phyloP scores from a whole-genome alignment of 108 stramenopile genomes.

The Fistulifera pelliculosa region DNA sequence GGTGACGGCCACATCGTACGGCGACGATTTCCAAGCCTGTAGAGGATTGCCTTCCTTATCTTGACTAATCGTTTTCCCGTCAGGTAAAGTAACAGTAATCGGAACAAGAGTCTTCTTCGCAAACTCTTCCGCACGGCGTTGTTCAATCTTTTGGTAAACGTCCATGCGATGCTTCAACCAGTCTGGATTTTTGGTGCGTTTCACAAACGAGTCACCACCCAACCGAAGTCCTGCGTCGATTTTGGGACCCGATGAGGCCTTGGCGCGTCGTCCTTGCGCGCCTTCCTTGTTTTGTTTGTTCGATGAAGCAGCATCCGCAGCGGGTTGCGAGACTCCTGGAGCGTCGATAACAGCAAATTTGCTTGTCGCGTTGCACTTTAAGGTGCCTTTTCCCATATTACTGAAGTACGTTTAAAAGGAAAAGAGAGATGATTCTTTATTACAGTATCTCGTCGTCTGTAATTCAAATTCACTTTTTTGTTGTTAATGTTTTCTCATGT shows the following conservation, averaged over 20 bases:
- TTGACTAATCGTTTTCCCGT: conserved; percentile 68
- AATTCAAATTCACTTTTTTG: too few species aligned
- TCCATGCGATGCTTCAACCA: conserved; percentile 59
- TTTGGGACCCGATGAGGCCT: conserved; percentile 61
- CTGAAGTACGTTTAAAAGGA: too few species aligned
- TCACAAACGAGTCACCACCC: conserved; percentile 69
- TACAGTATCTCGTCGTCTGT: too few species aligned
- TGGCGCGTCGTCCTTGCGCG: conserved; percentile 75
- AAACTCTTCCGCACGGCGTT: conserved; percentile 46
- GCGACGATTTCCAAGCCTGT: conserved; percentile 63
- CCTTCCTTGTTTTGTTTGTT: conserved; percentile 5
- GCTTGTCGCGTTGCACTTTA: conserved; percentile 6
- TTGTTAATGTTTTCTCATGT: too few species aligned
- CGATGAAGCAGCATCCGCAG: not conserved
- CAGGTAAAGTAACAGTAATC: conserved; percentile 92
- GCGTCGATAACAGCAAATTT: conserved; percentile 29
- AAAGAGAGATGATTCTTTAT: too few species aligned
- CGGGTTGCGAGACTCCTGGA: conserved; percentile 24
- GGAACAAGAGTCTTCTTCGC: conserved; percentile 55
- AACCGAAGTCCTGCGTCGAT: conserved; percentile 56
- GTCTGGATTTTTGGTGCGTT: conserved; percentile 41
- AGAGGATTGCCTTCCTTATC: conserved; percentile 38
- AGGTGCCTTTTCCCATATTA: too few species aligned
- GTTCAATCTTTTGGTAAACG: conserved; percentile 52
- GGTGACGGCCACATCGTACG: conserved; percentile 85